Percentiles rank a stretch among this genome's conserved stretches.
Conservation (phyloP, 441 rosid species). For the Melastoma candidum region DNA sequence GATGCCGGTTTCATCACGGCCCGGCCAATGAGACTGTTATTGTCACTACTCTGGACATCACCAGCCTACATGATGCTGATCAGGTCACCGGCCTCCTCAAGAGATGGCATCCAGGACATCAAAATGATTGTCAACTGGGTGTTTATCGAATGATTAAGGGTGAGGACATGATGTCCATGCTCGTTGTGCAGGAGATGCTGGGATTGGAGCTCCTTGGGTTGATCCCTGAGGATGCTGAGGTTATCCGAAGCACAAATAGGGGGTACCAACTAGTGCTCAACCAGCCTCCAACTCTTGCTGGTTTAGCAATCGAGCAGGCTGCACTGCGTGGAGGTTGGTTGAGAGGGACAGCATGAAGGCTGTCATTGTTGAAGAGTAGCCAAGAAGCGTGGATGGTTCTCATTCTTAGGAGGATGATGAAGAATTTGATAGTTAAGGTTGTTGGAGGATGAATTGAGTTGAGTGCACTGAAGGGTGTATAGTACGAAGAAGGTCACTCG, state of each 20-base stretch:
- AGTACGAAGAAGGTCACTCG: too few species aligned
- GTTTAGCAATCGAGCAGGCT: slow-evolving; percentile 92
- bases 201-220: slow-evolving; percentile 77
- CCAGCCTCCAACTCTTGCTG: slow-evolving; percentile 91
- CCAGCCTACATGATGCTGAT: slow-evolving; percentile 79
- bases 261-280: slow-evolving; percentile 86
- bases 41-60: slow-evolving; percentile 84
- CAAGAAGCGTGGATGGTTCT: slow-evolving; percentile 76
- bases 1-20: slow-evolving; percentile 96
- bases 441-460: too few species aligned
- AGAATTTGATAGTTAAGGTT: neutral
- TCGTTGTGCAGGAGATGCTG: slow-evolving; percentile 91
- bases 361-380: slow-evolving; percentile 91
- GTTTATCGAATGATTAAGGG: slow-evolving; percentile 95
- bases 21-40: slow-evolving; percentile 86
- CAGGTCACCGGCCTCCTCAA: slow-evolving; percentile 75
- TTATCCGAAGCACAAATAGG: slow-evolving; percentile 82
- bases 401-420: slow-evolving; percentile 61
- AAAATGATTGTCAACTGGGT: slow-evolving; percentile 91
- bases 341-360: slow-evolving; percentile 96
- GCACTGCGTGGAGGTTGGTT: slow-evolving; percentile 78
- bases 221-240: slow-evolving; percentile 90
- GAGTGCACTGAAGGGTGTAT: too few species aligned
- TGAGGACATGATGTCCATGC: slow-evolving; percentile 96
- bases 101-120: slow-evolving; percentile 79